phyloP scores from a whole-genome alignment of 1,284 basidiomycete species.

The Moesziomyces sp. region DNA sequence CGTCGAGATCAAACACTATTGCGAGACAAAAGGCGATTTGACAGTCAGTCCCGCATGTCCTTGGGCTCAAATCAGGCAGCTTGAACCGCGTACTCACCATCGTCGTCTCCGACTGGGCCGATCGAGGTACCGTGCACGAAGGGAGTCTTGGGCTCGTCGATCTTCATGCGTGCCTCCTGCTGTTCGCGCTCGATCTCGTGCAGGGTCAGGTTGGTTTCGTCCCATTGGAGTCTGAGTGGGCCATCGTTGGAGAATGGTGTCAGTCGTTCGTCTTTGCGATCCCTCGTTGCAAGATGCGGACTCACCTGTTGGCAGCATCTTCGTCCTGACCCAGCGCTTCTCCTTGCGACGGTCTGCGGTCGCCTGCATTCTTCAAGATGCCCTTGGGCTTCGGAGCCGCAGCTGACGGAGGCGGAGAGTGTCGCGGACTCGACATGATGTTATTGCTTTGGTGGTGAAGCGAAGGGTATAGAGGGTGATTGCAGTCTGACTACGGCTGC shows the following conservation, averaged over 20 bases:
- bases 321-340: conserved; percentile 23
- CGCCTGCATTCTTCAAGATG: conserved; percentile 62
- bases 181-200: conserved; percentile 64
- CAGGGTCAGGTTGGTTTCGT: conserved; percentile 64
- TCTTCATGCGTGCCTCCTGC: conserved; percentile 64
- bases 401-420: conserved; percentile 61
- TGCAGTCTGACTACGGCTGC: too few relatives aligned
- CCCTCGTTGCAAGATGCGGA: background rate
- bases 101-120: conserved; percentile 57
- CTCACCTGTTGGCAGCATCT: conserved; percentile 29
- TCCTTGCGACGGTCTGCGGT: conserved; percentile 40
- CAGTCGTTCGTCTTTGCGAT: background rate
- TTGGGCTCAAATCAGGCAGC: too few relatives aligned
- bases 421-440: conserved; percentile 45
- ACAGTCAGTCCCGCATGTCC: too few relatives aligned
- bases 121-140: conserved; percentile 61
- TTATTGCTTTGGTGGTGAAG: too few relatives aligned
- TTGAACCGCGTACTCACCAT: conserved; percentile 26
- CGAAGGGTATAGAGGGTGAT: too few relatives aligned
- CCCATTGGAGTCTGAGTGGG: conserved; percentile 58
- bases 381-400: conserved; percentile 63
- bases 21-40: background rate
- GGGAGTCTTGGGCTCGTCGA: conserved; percentile 67
- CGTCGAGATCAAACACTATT: conserved; percentile 57
- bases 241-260: background rate